Conservation (phyloP, 257 asterid genomes). For the Solanum bukasovii region DNA sequence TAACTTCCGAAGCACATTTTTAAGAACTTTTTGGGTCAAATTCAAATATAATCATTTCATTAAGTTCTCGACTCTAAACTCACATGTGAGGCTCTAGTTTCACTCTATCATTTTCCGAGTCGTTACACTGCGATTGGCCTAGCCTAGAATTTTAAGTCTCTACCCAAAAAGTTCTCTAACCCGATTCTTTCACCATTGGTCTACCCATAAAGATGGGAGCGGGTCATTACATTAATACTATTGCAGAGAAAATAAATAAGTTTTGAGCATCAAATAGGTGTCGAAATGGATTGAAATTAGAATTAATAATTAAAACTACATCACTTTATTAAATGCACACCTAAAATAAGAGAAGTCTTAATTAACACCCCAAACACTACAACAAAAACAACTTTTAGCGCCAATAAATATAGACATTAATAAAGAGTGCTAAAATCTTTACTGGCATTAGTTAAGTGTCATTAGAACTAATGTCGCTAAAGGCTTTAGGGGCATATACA, state of each 20-base stretch:
- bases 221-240: not conserved
- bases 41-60: too few species aligned
- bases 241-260: not conserved
- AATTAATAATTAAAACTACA: not conserved
- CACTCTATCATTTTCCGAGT: too few species aligned
- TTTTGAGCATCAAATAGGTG: not conserved
- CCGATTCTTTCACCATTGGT: not conserved
- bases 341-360: not conserved
- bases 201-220: not conserved
- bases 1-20: too few species aligned
- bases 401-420: too few species aligned
- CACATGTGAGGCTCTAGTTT: too few species aligned
- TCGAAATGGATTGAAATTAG: not conserved
- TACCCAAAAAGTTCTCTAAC: not conserved
- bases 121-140: not conserved
- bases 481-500: not conserved
- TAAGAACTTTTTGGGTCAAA: too few species aligned
- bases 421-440: too few species aligned
- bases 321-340: not conserved
- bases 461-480: not conserved
- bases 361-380: not conserved
- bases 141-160: not conserved
- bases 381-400: too few species aligned
- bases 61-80: too few species aligned
- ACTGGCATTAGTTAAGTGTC: too few species aligned